Base-by-base conservation (phyloP, 2,329 filamentous ascomycete species). In the Aureobasidium pullulans region DNA sequence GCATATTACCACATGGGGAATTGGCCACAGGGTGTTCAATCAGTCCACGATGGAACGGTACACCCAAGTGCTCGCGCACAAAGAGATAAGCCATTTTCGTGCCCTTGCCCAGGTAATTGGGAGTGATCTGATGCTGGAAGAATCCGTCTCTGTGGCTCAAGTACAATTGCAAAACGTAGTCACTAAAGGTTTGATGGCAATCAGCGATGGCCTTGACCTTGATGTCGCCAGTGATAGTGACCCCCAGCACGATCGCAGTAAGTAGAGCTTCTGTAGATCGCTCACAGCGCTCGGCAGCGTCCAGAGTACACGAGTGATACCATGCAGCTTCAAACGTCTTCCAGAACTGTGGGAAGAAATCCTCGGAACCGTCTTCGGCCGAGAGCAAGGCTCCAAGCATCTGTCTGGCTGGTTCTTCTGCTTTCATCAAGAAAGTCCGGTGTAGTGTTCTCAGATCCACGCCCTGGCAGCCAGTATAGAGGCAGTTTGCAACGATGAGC, bases 381-480 rank as follows among this genome's bases (percentile, higher is more conserved):
- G 23, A 6, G 11, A 56, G 15, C 9, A 23, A 44, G 5, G 10
- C 11, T 15, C 19, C 8, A 9, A 50, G 28, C 11, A 43, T 4
- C 8, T 4, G 19, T 6, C 29, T 7, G 3, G 44, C 36, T 15
- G 58, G 23, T 32, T 23, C 9, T 28, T 59, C 52, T 13, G 61
- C 49, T 15, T 28, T 10, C 16, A 49, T 28, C 10, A 63, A 54
- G 57, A 59, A 65, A 13, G 62, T 53, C 4, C 52, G 34, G 34
- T 64, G 59, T 32, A 67, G 52, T 11, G 64, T 64, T 16, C 62
- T 63, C 7, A 68, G 57, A 53, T 68, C 66, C 8, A 68, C 46
- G 6, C 62, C 66, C 36, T 68, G 66, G 52, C 66, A 68, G 64
- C 63, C 43, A 65, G 65, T n/a, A 68, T 52, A 44, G 60, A 54